These are phyloP conservation scores for Erysimum cheiri DNA, from an alignment of 441 rosid species.

Conservation along the genomic window DNA sequence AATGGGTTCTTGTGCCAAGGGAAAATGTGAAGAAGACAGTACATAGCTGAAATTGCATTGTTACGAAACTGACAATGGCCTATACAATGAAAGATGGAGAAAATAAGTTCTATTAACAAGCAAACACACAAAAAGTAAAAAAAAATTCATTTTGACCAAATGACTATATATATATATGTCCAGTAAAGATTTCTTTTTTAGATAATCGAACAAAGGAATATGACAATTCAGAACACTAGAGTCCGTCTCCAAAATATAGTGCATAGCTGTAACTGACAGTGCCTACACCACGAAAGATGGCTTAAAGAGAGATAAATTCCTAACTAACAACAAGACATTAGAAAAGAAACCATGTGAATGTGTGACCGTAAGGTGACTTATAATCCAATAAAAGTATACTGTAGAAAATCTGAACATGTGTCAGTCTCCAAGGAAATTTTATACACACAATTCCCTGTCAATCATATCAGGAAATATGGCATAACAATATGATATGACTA, in stretches of 20 bases:
- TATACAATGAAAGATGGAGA: slow-evolving; percentile 47
- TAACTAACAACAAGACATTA: slow-evolving; percentile 10
- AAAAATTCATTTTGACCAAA: slow-evolving; percentile 1
- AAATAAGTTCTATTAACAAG: slow-evolving; percentile 15
- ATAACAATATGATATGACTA: slow-evolving; percentile 21
- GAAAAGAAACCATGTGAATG: slow-evolving; percentile 12
- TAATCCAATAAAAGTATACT: slow-evolving; percentile 1
- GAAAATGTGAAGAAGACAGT: slow-evolving; percentile 99
- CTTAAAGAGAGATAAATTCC: not conserved
- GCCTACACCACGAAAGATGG: slow-evolving; percentile 6
- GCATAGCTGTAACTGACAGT: not conserved
- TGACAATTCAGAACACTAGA: slow-evolving; percentile 3
- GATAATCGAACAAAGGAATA: slow-evolving; percentile 17
- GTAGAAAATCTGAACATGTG: slow-evolving; percentile 17
- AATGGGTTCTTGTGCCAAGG: slow-evolving; percentile 95
- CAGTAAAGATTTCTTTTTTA: slow-evolving; percentile 16
- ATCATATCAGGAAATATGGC: slow-evolving; percentile 27
- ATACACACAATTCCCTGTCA: slow-evolving; percentile 22
- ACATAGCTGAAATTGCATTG: slow-evolving; percentile 98
- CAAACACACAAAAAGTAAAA: slow-evolving; percentile 16
- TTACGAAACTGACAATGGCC: slow-evolving; percentile 92
- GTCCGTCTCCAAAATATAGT: not conserved
- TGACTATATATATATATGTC: not conserved
- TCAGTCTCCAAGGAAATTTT: slow-evolving; percentile 20
- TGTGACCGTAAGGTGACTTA: not conserved